Conservation (phyloP, 495 filamentous ascomycete species). For the Symbiotaphrina buchneri region DNA sequence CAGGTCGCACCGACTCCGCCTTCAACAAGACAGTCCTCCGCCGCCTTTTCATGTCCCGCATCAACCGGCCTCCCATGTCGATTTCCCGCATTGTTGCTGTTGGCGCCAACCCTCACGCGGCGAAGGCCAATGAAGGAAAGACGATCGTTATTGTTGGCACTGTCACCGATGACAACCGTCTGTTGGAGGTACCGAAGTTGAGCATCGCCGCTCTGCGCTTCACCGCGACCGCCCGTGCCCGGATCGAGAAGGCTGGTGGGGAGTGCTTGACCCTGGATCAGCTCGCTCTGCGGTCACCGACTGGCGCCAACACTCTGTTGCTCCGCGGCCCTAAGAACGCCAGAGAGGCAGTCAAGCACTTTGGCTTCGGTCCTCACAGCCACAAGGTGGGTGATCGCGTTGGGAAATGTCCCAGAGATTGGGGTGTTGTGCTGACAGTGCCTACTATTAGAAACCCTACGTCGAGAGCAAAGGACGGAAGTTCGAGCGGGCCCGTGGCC, state of each 20-base stretch:
- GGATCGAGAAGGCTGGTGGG: constrained; percentile 81
- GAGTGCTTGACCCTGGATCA: constrained; percentile 90
- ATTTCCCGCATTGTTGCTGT: constrained; percentile 68
- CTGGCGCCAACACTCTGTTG: constrained; percentile 81
- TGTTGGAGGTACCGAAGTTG: constrained; percentile 72
- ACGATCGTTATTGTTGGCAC: constrained; percentile 83
- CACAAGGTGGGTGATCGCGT: constrained; percentile 52
- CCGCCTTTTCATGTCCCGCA: constrained; percentile 90
- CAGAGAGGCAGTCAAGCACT: constrained; percentile 95
- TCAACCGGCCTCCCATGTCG: constrained; percentile 89
- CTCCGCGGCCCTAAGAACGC: constrained; percentile 93
- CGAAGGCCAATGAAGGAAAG: constrained; percentile 54
- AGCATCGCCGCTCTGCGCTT: constrained; percentile 82
- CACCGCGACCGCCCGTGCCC: constrained; percentile 82
- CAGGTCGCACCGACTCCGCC: constrained; percentile 82
- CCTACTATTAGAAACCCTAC: constrained; percentile 54
- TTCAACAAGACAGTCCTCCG: constrained; percentile 97
- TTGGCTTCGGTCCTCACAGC: constrained; percentile 90
- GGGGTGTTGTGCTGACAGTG: background rate
- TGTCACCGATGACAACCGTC: constrained; percentile 90
- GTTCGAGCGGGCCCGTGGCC: constrained; percentile 95
- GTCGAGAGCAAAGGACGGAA: constrained; percentile 96
- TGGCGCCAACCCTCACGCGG: constrained; percentile 29
- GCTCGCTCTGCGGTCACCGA: constrained; percentile 79
- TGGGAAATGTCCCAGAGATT: background rate